These are phyloP conservation scores for Ascochyta koolunga DNA, from an alignment of 2,329 filamentous ascomycete species.

Conservation along the genomic window DNA sequence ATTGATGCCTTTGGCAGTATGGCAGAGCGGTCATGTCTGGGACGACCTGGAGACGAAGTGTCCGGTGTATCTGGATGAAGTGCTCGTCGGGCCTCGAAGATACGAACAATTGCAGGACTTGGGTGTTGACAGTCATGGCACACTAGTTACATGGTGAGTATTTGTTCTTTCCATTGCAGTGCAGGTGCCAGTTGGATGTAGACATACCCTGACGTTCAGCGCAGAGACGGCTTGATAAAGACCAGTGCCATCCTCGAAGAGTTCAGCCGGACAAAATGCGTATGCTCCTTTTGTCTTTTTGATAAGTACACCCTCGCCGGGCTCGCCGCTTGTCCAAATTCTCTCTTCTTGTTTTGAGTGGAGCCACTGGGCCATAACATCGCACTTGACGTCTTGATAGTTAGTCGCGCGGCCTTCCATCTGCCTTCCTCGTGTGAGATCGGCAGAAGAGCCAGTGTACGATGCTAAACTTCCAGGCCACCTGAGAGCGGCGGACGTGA, in stretches of 20 bases:
- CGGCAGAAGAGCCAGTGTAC: constrained; percentile 4
- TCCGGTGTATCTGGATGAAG: constrained; percentile 64
- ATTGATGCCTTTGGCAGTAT: constrained; percentile 74
- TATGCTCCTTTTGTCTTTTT: constrained; percentile 60
- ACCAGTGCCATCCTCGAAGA: constrained; percentile 53
- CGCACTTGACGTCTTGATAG: constrained; percentile 56
- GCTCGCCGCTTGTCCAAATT: constrained; percentile 56
- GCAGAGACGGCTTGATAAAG: constrained; percentile 58
- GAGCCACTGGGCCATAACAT: constrained; percentile 69
- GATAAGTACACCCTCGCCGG: constrained; percentile 62
- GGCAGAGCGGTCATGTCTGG: constrained; percentile 63
- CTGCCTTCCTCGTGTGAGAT: background rate
- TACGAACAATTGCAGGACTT: constrained; percentile 65
- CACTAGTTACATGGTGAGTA: constrained; percentile 51
- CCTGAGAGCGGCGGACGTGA: constrained; percentile 2
- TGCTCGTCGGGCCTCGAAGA: constrained; percentile 57
- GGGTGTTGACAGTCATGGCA: constrained; percentile 71
- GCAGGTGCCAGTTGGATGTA: background rate
- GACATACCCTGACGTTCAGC: constrained; percentile 61
- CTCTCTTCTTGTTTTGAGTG: constrained; percentile 66
- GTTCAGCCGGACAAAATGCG: constrained; percentile 57
- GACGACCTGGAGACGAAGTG: constrained; percentile 67
- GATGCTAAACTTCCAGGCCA: constrained; percentile 13
- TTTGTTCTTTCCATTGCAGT: background rate
- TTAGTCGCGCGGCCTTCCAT: background rate